Conservation (phyloP, 257 asterid species). For the Fraxinus quadrangulata region DNA sequence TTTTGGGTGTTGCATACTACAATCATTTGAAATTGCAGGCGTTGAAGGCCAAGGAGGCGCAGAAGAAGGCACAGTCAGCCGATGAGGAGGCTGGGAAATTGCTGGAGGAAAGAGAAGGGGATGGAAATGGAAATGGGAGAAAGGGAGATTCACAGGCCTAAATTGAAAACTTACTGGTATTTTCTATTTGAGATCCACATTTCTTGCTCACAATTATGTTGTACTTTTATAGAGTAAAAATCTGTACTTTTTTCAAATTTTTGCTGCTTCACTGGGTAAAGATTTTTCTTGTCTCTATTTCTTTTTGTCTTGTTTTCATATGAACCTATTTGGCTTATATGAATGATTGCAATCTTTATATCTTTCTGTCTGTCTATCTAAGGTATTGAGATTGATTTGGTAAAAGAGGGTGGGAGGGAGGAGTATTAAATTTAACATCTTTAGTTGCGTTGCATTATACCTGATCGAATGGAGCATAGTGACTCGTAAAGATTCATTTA, state of each 20-base stretch:
- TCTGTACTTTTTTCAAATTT: background rate
- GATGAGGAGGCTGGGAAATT: conserved; percentile 32
- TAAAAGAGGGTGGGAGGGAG: too few species aligned
- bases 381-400: too few species aligned
- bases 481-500: too few species aligned
- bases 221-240: background rate
- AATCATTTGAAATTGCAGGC: conserved; percentile 42
- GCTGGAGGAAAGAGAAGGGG: conserved; percentile 26
- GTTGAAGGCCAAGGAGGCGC: conserved; percentile 37
- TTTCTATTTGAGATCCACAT: background rate
- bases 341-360: background rate
- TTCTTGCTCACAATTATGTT: background rate
- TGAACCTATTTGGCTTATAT: background rate
- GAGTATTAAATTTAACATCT: too few species aligned
- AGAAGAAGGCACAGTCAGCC: conserved; percentile 26
- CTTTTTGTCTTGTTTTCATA: background rate
- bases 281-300: background rate
- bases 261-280: background rate
- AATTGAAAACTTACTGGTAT: background rate
- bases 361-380: too few species aligned
- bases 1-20: conserved; percentile 34
- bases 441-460: too few species aligned
- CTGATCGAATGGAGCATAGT: too few species aligned
- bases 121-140: conserved; percentile 32
- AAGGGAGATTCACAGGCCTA: conserved; percentile 32